phyloP scores from a whole-genome alignment of 345 rosid species.

The Zanthoxylum bungeanum region DNA sequence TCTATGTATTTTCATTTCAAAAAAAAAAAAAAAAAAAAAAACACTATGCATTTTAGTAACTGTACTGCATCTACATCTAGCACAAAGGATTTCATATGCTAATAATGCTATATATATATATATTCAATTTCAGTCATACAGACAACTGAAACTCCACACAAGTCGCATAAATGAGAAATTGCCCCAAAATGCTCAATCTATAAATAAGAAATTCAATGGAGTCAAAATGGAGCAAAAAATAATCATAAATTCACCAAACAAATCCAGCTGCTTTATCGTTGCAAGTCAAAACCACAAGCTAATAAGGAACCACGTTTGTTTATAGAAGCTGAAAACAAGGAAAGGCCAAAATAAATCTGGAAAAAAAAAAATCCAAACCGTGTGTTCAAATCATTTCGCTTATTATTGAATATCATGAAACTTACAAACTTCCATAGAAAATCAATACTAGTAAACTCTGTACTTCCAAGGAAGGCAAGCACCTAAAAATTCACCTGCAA shows the following conservation, averaged over 20 bases:
- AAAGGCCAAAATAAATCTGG: too few species aligned
- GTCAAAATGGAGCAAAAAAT: not conserved
- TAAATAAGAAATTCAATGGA: not conserved
- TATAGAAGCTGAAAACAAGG: too few species aligned
- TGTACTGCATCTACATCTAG: too few species aligned
- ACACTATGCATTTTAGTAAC: too few species aligned
- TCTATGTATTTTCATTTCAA: too few species aligned
- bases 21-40: too few species aligned
- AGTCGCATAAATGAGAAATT: not conserved
- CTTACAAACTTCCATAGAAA: not conserved
- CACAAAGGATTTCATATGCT: too few species aligned
- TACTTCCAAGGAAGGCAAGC: not conserved
- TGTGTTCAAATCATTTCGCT: not conserved
- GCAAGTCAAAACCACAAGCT: too few species aligned
- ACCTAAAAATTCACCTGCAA: not conserved
- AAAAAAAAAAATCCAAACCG: too few species aligned
- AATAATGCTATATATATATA: too few species aligned
- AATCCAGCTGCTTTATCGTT: not conserved
- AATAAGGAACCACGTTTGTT: too few species aligned
- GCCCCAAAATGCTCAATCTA: not conserved
- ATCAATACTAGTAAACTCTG: not conserved
- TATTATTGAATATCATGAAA: conserved; percentile 5
- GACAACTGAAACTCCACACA: not conserved
- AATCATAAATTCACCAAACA: not conserved
- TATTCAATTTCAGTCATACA: not conserved